Conservation (phyloP, 2,329 filamentous ascomycete genomes). For the Trichophyton verrucosum region DNA sequence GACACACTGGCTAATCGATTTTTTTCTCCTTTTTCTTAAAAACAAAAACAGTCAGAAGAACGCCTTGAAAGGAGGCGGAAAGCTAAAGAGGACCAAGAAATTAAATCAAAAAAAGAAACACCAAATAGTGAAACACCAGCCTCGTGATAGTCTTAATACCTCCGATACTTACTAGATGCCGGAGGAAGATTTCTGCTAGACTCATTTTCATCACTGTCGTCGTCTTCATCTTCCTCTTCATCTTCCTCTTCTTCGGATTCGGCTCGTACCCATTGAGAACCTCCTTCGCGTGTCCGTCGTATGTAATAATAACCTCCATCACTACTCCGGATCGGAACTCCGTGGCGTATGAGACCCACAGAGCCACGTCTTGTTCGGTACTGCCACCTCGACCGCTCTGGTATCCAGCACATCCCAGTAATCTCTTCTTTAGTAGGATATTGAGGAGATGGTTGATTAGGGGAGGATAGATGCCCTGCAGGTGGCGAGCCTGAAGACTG, state of each 20-base stretch:
- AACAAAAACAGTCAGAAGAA: too few species aligned
- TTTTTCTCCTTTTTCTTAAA: not conserved
- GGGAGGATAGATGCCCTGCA: not conserved
- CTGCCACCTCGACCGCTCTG: not conserved
- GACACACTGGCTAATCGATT: not conserved
- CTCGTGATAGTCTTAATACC: not conserved
- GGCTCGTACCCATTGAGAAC: not conserved
- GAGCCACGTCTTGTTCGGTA: not conserved
- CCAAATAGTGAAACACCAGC: not conserved
- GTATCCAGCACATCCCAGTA: not conserved
- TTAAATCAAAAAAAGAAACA: not conserved
- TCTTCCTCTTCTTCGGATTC: not conserved
- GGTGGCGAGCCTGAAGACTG: not conserved
- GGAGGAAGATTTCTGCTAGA: not conserved
- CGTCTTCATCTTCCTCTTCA: not conserved
- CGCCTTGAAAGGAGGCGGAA: not conserved
- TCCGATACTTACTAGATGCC: not conserved
- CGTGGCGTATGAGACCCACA: not conserved
- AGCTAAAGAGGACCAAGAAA: not conserved
- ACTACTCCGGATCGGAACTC: not conserved
- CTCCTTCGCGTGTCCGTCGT: not conserved
- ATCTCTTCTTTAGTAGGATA: not conserved
- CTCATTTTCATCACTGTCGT: not conserved
- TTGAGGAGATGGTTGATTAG: not conserved
- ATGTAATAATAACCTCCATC: not conserved